phyloP scores from a whole-genome alignment of 768 basidiomycete genomes.

The Mycena capillaripes region DNA sequence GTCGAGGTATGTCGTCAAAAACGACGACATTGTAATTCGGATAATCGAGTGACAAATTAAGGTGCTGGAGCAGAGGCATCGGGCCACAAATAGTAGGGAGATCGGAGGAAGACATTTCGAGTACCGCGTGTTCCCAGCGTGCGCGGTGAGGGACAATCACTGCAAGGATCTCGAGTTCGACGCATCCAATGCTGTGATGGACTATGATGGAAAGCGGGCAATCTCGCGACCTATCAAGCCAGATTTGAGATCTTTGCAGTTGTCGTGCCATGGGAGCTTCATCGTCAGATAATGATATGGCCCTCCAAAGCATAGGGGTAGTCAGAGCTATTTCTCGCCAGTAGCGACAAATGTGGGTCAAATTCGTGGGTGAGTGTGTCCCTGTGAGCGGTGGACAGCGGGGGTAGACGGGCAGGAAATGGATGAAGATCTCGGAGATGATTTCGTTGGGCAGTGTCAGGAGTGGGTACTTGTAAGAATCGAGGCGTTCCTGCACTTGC shows the following conservation, averaged over 20 bases:
- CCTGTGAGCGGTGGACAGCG: background rate
- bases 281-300: background rate
- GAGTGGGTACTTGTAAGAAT: constrained; percentile 1
- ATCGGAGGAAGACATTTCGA: background rate
- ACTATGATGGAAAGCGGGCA: background rate
- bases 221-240: background rate
- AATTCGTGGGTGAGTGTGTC: background rate
- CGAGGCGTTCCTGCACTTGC: background rate
- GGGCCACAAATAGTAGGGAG: too few species aligned
- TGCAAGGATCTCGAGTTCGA: background rate
- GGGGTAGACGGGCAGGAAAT: constrained; percentile 11
- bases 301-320: background rate
- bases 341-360: background rate
- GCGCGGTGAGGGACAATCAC: background rate
- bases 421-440: constrained; percentile 4
- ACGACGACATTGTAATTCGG: too few species aligned
- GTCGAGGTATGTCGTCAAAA: too few species aligned
- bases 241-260: background rate
- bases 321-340: background rate
- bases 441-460: constrained; percentile 4
- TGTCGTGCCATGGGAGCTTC: too few species aligned
- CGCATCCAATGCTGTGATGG: background rate
- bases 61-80: too few species aligned
- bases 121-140: background rate
- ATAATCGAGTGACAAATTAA: too few species aligned